Percentiles rank a stretch among this genome's conserved stretches.
Conservation (phyloP, 345 rosid species). For the Acer campestre region DNA sequence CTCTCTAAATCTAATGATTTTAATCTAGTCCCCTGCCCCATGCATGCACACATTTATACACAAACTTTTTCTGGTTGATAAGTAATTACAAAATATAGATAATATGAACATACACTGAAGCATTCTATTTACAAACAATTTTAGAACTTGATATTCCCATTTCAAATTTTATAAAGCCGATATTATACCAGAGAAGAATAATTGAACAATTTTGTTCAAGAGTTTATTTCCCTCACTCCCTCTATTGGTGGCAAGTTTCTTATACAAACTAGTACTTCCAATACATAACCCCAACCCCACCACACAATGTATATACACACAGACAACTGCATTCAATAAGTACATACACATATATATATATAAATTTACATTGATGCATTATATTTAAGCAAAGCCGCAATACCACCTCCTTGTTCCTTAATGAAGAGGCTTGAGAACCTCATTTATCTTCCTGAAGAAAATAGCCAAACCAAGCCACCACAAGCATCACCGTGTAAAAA, state of each 20-base stretch:
- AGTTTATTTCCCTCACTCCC: neutral
- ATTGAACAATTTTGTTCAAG: neutral
- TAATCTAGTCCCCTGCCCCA: neutral
- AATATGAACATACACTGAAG: neutral
- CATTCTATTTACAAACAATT: neutral
- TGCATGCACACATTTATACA: neutral
- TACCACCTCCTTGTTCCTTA: neutral
- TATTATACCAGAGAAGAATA: neutral
- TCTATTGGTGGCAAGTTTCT: neutral
- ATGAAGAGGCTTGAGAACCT: neutral
- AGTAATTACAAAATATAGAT: neutral
- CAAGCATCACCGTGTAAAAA: neutral
- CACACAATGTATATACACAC: neutral
- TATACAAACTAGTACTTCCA: neutral
- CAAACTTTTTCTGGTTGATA: neutral
- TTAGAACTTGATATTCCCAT: slow-evolving; percentile 4
- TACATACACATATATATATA: neutral
- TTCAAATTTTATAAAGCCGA: neutral
- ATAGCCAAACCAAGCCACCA: neutral
- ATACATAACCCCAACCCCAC: neutral
- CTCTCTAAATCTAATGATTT: neutral
- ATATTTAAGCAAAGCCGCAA: neutral
- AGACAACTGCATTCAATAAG: neutral
- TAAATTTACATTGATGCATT: neutral
- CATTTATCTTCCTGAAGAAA: slow-evolving; percentile 1